phyloP scores from a whole-genome alignment of 2,329 filamentous ascomycete genomes.

The Aspergillus ruber region DNA sequence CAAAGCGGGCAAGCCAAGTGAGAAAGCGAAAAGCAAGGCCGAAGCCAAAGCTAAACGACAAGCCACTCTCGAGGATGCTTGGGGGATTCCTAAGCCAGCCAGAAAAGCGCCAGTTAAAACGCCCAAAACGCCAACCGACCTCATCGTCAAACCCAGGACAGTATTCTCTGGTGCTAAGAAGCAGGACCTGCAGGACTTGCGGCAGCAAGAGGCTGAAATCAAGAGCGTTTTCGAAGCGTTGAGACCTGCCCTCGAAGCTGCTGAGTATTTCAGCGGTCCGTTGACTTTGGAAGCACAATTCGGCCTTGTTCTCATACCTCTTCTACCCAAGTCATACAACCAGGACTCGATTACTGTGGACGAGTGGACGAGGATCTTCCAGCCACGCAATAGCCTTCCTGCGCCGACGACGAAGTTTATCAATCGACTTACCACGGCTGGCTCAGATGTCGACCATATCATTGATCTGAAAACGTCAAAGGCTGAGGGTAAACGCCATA shows the following conservation, averaged over 20 bases:
- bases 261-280: constrained; percentile 28
- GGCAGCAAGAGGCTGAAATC: constrained; percentile 5
- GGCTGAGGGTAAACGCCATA: constrained; percentile 7
- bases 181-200: background rate
- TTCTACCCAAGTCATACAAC: constrained; percentile 17
- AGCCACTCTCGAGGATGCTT: constrained; percentile 23
- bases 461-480: constrained; percentile 26
- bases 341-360: constrained; percentile 12
- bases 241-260: constrained; percentile 25
- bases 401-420: constrained; percentile 29
- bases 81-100: constrained; percentile 13
- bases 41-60: constrained; percentile 17
- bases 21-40: constrained; percentile 12
- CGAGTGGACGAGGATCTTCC: constrained; percentile 28
- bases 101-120: constrained; percentile 1
- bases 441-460: constrained; percentile 34
- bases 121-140: background rate
- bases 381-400: constrained; percentile 18
- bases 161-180: background rate
- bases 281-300: constrained; percentile 32
- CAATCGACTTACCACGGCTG: constrained; percentile 33
- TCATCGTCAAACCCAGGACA: background rate
- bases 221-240: constrained; percentile 24
- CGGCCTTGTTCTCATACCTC: constrained; percentile 28
- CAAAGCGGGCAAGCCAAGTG: constrained; percentile 12